Percentiles rank a stretch among this genome's conserved stretches.
These are phyloP conservation scores for Monocercomonoides exilis DNA, from an alignment of 78 protist species.

Conservation along the genomic window DNA sequence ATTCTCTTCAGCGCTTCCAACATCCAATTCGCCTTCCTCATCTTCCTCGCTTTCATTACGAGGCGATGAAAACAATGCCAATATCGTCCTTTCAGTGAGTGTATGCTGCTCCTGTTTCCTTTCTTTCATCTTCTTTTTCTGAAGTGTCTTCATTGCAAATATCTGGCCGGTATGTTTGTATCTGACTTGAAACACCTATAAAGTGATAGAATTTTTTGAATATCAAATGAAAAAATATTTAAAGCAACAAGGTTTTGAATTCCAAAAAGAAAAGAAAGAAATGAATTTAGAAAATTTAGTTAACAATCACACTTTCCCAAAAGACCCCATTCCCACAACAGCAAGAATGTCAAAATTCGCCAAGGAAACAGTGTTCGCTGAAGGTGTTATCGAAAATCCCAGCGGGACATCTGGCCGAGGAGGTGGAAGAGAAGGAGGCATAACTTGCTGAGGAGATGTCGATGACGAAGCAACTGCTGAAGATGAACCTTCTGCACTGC, in stretches of 20 bases:
- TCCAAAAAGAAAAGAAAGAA: no score
- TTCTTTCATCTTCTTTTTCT: background rate
- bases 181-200: background rate
- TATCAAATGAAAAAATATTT: background rate
- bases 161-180: background rate
- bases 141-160: background rate
- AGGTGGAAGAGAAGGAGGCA: background rate
- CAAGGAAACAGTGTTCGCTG: background rate
- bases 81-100: conserved; percentile 24
- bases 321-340: conserved; percentile 1
- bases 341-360: background rate
- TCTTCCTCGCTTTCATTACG: no score
- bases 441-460: background rate
- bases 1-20: no score
- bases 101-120: conserved; percentile 6
- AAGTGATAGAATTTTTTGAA: background rate
- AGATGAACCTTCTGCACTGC: no score
- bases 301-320: conserved; percentile 30
- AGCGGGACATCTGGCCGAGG: background rate
- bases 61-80: no score
- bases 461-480: background rate
- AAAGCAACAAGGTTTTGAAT: no score
- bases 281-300: no score
- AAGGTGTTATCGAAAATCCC: background rate
- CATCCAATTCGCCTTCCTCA: no score